Evolutionary conservation across 805 yeast species (phyloP).

Genomic region (Citeromyces nyonsensis): DNA sequence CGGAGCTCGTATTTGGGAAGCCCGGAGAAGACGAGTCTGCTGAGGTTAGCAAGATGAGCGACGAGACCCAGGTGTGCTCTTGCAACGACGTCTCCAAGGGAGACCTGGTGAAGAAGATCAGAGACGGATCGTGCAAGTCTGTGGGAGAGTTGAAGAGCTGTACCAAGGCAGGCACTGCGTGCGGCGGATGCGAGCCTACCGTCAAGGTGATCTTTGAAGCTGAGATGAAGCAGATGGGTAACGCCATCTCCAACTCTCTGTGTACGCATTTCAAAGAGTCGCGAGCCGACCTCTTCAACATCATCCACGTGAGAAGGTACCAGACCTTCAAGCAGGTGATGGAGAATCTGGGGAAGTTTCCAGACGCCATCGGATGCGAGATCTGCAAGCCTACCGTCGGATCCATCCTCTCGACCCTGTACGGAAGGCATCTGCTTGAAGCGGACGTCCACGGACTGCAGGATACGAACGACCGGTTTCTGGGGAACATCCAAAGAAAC

Average conservation of each 20-base stretch:
- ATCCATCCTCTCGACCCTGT: slow-evolving; percentile 17
- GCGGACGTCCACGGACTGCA: slow-evolving; percentile 17
- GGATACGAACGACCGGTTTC: slow-evolving; percentile 18
- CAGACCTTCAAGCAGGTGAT: slow-evolving; percentile 15
- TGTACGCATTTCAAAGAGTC: slow-evolving; percentile 19
- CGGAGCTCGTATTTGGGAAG: slow-evolving; percentile 14
- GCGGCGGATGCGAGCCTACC: slow-evolving; percentile 22
- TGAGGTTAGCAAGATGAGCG: slow-evolving; percentile 13
- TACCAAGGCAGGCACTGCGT: slow-evolving; percentile 21
- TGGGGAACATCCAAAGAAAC: slow-evolving; percentile 20
- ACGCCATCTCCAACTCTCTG: slow-evolving; percentile 14
- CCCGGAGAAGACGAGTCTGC: slow-evolving; percentile 11
- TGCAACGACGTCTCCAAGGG: slow-evolving; percentile 20
- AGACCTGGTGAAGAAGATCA: slow-evolving; percentile 12
- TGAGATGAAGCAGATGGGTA: slow-evolving; percentile 18
- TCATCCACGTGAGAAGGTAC: slow-evolving; percentile 16
- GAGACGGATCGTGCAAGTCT: slow-evolving; percentile 12
- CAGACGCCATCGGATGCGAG: slow-evolving; percentile 18
- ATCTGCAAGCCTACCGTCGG: slow-evolving; percentile 20
- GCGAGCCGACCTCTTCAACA: slow-evolving; percentile 17
- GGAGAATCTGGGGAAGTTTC: slow-evolving; percentile 11
- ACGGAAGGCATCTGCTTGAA: slow-evolving; percentile 14
- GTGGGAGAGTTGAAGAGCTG: slow-evolving; percentile 16
- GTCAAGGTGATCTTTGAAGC: slow-evolving; percentile 18
- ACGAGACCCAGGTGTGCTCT: slow-evolving; percentile 20